Evolutionary conservation across 352 stramenopile species (phyloP).

Genomic region (Plasmopara halstedii): DNA sequence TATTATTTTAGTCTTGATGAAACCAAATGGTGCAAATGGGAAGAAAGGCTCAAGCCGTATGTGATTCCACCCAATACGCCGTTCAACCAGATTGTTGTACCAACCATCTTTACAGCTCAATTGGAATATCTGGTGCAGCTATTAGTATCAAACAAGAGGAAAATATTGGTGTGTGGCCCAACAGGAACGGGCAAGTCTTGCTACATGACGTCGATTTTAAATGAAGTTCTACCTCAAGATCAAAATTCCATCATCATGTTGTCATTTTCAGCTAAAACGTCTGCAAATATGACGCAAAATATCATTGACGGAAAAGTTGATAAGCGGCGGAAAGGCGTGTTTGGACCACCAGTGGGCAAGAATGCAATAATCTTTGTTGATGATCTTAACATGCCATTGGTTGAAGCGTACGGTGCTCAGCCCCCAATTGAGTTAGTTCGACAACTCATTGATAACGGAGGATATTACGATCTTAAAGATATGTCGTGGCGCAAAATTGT

Average conservation of each 20-base stretch:
- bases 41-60: slow-evolving; percentile 83
- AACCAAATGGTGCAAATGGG: slow-evolving; percentile 87
- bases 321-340: slow-evolving; percentile 89
- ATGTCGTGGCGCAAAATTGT: slow-evolving; percentile 89
- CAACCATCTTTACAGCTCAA: slow-evolving; percentile 90
- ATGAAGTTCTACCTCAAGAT: slow-evolving; percentile 67
- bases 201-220: slow-evolving; percentile 85
- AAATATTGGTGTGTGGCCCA: slow-evolving; percentile 86
- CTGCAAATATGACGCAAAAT: slow-evolving; percentile 91
- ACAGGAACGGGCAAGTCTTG: slow-evolving; percentile 91
- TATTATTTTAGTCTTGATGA: slow-evolving; percentile 82
- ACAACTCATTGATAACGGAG: slow-evolving; percentile 85
- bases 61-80: slow-evolving; percentile 78
- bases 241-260: slow-evolving; percentile 85
- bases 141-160: slow-evolving; percentile 72
- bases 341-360: slow-evolving; percentile 84
- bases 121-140: slow-evolving; percentile 84
- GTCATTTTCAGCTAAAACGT: slow-evolving; percentile 91
- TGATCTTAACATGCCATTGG: slow-evolving; percentile 94
- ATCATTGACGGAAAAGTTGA: slow-evolving; percentile 95
- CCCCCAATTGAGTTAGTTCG: slow-evolving; percentile 89
- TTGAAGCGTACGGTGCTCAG: slow-evolving; percentile 91
- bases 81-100: slow-evolving; percentile 91
- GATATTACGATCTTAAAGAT: slow-evolving; percentile 92
- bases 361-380: slow-evolving; percentile 88